These are phyloP conservation scores for Diaporthe velutina DNA, from an alignment of 2,329 filamentous ascomycete genomes.

Conservation along the genomic window DNA sequence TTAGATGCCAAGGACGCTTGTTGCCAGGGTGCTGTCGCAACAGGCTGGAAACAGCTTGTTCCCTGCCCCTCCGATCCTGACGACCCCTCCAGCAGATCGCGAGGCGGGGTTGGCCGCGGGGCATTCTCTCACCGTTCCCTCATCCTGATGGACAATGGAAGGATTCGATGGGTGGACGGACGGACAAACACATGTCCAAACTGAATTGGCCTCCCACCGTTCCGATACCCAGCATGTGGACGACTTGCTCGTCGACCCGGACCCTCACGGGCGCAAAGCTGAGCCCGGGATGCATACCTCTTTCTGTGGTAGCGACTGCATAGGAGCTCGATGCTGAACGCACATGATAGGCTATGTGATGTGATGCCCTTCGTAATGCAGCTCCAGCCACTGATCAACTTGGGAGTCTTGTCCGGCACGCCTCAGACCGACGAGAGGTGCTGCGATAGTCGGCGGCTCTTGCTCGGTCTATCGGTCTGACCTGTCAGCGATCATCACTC, in stretches of 20 bases:
- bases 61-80: slow-evolving; percentile 8
- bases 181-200: background rate
- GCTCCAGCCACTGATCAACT: slow-evolving; percentile 8
- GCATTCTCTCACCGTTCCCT: background rate
- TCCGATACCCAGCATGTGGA: background rate
- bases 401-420: slow-evolving; percentile 18
- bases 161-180: background rate
- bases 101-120: slow-evolving; percentile 26
- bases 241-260: background rate
- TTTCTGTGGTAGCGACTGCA: slow-evolving; percentile 21
- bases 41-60: slow-evolving; percentile 16
- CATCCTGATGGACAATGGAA: background rate
- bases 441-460: slow-evolving; percentile 24
- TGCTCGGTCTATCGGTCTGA: slow-evolving; percentile 20
- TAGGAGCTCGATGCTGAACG: slow-evolving; percentile 1
- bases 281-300: slow-evolving; percentile 22
- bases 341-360: slow-evolving; percentile 19
- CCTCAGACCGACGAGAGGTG: slow-evolving; percentile 9
- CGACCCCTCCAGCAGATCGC: slow-evolving; percentile 25
- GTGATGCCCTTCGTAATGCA: slow-evolving; percentile 15
- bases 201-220: background rate
- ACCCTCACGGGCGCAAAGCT: slow-evolving; percentile 14
- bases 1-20: background rate
- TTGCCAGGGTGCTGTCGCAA: slow-evolving; percentile 10
- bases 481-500: background rate